Evolutionary conservation across 768 basidiomycete species (phyloP).

Genomic region (Pleurotus salmoneostramineus): DNA sequence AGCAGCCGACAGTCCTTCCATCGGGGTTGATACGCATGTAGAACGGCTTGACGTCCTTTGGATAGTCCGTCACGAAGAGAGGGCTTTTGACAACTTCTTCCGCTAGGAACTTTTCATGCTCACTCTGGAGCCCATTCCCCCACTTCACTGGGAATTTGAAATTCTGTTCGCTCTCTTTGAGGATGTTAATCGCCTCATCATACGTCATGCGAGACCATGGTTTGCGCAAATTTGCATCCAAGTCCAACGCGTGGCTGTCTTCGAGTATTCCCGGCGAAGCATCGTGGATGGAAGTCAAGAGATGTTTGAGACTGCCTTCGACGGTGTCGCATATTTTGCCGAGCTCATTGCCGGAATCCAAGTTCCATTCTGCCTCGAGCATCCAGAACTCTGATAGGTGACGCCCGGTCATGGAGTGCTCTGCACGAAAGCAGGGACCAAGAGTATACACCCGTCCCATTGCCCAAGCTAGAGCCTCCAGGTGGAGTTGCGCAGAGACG

Average conservation of each 20-base stretch:
- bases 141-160: slow-evolving; percentile 61
- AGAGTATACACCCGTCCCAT: slow-evolving; percentile 88
- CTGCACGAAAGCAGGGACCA: slow-evolving; percentile 92
- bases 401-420: slow-evolving; percentile 81
- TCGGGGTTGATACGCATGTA: slow-evolving; percentile 82
- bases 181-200: slow-evolving; percentile 62
- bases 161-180: slow-evolving; percentile 34
- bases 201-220: slow-evolving; percentile 79
- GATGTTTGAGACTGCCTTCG: slow-evolving; percentile 19
- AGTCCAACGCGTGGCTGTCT: too few relatives aligned
- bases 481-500: slow-evolving; percentile 94
- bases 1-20: slow-evolving; percentile 78
- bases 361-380: slow-evolving; percentile 92
- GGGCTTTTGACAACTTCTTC: slow-evolving; percentile 66
- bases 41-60: slow-evolving; percentile 81
- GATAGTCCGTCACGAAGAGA: slow-evolving; percentile 91
- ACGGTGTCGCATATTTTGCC: slow-evolving; percentile 39
- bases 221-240: not conserved
- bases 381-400: slow-evolving; percentile 99
- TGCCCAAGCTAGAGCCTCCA: slow-evolving; percentile 80
- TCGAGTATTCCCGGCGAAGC: too few relatives aligned
- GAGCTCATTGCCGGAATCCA: slow-evolving; percentile 26
- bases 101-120: slow-evolving; percentile 92
- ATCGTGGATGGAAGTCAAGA: not conserved
- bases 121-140: slow-evolving; percentile 76